These are phyloP conservation scores for Berberis thunbergii DNA, from an alignment of 164 flowering plant species.

Conservation along the genomic window DNA sequence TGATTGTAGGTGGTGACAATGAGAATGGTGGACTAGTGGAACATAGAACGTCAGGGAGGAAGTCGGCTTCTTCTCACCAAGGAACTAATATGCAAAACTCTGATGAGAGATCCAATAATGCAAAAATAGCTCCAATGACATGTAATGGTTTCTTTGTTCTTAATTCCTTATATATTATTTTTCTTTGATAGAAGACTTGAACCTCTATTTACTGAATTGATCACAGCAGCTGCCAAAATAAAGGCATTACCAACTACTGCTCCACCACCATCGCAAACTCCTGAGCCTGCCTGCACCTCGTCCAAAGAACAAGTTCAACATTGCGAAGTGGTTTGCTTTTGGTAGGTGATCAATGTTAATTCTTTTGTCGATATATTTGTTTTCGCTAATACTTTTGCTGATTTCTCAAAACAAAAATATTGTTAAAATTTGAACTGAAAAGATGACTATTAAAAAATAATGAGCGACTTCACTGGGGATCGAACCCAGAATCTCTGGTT, in stretches of 20 bases:
- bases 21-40: constrained; percentile 14
- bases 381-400: background rate
- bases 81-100: constrained; percentile 11
- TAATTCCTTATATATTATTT: background rate
- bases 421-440: background rate
- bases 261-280: background rate
- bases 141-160: constrained; percentile 17
- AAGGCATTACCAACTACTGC: background rate
- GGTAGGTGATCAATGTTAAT: constrained; percentile 9
- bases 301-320: constrained; percentile 40
- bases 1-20: constrained; percentile 16
- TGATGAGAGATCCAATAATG: constrained; percentile 18
- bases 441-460: background rate
- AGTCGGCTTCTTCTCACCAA: constrained; percentile 17
- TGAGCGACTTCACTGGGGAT: constrained; percentile 55
- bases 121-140: constrained; percentile 23
- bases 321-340: constrained; percentile 56
- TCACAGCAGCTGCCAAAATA: constrained; percentile 5
- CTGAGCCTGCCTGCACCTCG: constrained; percentile 18
- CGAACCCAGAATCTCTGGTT: constrained; percentile 80
- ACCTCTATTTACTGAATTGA: background rate
- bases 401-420: background rate
- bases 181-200: background rate
- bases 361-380: background rate
- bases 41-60: constrained; percentile 21